Conservation (phyloP, 148 eudicot genomes). For the Chenopodium album region DNA sequence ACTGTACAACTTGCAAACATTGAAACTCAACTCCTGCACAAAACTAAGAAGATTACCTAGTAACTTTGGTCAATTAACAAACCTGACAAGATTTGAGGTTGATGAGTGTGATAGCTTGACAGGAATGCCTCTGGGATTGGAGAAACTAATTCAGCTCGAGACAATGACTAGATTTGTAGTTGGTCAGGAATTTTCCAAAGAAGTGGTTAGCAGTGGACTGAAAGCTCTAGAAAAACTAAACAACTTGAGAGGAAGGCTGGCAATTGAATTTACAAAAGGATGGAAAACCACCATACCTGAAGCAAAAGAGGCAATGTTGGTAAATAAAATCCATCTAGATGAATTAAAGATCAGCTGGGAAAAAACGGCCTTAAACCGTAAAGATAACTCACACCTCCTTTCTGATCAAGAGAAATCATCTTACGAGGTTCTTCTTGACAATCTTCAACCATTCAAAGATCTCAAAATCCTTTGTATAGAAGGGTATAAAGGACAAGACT, state of each 20-base stretch:
- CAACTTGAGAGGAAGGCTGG: slow-evolving; percentile 19
- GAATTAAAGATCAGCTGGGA: slow-evolving; percentile 28
- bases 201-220: neutral
- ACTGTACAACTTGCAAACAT: slow-evolving; percentile 28
- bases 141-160: slow-evolving; percentile 16
- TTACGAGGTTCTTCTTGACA: slow-evolving; percentile 5
- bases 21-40: slow-evolving; percentile 26
- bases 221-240: slow-evolving; percentile 13
- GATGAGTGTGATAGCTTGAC: slow-evolving; percentile 28
- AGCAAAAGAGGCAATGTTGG: neutral
- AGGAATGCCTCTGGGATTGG: slow-evolving; percentile 29
- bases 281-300: slow-evolving; percentile 22
- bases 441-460: slow-evolving; percentile 16
- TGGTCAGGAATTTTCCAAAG: slow-evolving; percentile 1
- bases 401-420: neutral
- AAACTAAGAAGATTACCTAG: slow-evolving; percentile 12
- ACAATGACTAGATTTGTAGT: slow-evolving; percentile 24
- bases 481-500: slow-evolving; percentile 28
- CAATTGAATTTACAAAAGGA: slow-evolving; percentile 24
- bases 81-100: slow-evolving; percentile 15
- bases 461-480: slow-evolving; percentile 30
- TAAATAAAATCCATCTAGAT: neutral
- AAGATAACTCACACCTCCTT: too few species aligned
- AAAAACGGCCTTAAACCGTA: neutral
- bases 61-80: slow-evolving; percentile 1